These are phyloP conservation scores for Linum lewisii DNA, from an alignment of 345 rosid genomes.

Conservation along the genomic window DNA sequence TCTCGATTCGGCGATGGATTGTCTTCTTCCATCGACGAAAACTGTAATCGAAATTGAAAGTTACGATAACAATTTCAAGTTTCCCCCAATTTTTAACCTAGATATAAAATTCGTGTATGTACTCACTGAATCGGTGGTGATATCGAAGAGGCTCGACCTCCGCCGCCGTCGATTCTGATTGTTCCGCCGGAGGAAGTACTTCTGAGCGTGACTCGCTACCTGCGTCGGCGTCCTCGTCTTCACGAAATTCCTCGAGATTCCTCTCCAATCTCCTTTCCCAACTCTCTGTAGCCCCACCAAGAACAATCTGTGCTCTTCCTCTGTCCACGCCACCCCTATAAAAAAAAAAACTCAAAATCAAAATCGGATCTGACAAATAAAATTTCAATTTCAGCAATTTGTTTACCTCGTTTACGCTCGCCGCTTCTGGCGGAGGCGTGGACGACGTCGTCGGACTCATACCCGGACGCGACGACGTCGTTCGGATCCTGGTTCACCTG, in stretches of 20 bases:
- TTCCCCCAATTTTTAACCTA: neutral
- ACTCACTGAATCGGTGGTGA: constrained; percentile 46
- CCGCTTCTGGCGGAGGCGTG: constrained; percentile 56
- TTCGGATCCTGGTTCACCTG: constrained; percentile 35
- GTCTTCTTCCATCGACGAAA: constrained; percentile 35
- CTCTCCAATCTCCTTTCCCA: constrained; percentile 82
- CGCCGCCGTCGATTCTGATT: constrained; percentile 64
- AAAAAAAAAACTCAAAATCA: neutral
- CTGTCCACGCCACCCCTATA: constrained; percentile 76
- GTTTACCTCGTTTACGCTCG: constrained; percentile 63
- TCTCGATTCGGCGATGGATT: neutral
- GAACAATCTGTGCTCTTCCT: constrained; percentile 62
- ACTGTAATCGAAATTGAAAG: constrained; percentile 23
- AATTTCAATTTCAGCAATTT: neutral
- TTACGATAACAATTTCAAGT: too few relatives aligned
- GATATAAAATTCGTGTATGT: neutral
- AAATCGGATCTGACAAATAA: neutral
- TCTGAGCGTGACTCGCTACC: constrained; percentile 83
- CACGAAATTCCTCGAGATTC: constrained; percentile 66
- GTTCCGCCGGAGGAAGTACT: constrained; percentile 58
- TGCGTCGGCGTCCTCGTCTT: constrained; percentile 77
- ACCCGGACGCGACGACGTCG: constrained; percentile 39
- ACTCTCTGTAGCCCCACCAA: constrained; percentile 56
- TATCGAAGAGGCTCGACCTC: constrained; percentile 68
- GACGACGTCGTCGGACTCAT: constrained; percentile 65